These are phyloP conservation scores for Aspergillus puulaauensis DNA, from an alignment of 2,329 filamentous ascomycete genomes.

Conservation along the genomic window DNA sequence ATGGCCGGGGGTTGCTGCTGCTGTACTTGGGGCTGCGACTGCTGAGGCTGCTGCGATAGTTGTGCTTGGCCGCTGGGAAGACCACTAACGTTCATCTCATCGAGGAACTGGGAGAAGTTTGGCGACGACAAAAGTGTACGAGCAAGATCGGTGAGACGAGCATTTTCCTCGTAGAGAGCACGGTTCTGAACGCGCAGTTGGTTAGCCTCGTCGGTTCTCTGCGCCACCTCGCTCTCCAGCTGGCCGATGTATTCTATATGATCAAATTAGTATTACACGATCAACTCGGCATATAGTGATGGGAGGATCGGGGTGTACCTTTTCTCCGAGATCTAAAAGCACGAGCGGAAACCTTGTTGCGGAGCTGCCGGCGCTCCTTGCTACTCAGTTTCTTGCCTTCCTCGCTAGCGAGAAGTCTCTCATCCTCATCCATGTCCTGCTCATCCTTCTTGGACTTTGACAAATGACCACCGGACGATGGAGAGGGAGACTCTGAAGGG, in stretches of 20 bases:
- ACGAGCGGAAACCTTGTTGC: constrained; percentile 97
- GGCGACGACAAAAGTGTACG: constrained; percentile 78
- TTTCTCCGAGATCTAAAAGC: constrained; percentile 98
- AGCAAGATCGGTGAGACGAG: constrained; percentile 73
- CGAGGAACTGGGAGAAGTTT: constrained; percentile 79
- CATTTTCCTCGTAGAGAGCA: constrained; percentile 80
- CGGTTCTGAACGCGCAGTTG: constrained; percentile 79
- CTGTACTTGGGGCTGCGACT: constrained; percentile 42
- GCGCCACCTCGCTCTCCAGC: constrained; percentile 83
- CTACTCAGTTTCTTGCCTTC: constrained; percentile 99
- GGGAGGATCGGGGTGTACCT: constrained; percentile 57
- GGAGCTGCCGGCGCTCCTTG: constrained; percentile 94
- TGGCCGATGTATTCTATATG: constrained; percentile 90
- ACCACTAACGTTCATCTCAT: constrained; percentile 65
- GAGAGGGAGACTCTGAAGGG: constrained; percentile 45
- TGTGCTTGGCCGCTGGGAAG: constrained; percentile 38
- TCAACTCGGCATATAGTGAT: background rate
- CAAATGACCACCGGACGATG: constrained; percentile 60
- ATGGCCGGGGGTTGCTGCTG: constrained; percentile 24
- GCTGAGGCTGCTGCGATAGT: constrained; percentile 35
- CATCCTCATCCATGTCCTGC: constrained; percentile 98
- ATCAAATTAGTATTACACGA: constrained; percentile 49
- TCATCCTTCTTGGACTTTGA: constrained; percentile 85
- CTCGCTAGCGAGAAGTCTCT: constrained; percentile 88
- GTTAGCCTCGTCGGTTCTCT: constrained; percentile 78